Evolutionary conservation across 1,139 yeast genomes (phyloP), one percentile per base, ranked within the genome.

Genomic region (Zygoascus hellenicus): DNA sequence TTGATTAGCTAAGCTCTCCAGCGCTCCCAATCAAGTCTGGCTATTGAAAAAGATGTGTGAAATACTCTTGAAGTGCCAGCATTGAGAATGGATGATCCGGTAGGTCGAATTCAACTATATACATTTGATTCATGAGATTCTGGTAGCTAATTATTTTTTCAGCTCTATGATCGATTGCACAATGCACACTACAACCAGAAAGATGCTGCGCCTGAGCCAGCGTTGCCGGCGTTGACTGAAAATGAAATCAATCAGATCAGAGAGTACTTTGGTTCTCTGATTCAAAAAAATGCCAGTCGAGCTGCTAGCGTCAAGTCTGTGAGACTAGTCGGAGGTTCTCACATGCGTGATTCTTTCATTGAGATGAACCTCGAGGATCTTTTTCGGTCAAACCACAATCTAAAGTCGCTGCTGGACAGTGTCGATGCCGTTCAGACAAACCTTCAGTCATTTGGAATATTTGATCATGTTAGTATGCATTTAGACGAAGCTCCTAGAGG

Each of bases 321-420:
- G 32, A 41, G 44, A 2, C 54, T 53, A 9, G 31, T 37, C 15
- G 54, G 59, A 17, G 51, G 53, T 13, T 56, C 58, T 1, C 54
- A 51, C 6, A 47, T 38, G 14, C 36, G 39, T 10, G 44, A 43
- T 10, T 39, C 45, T 14, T 57, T 55, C 36, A 37, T 57, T 11
- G 45, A 47, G 16, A 46, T 45, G 9, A 59, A 54, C 31, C 30
- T 57, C 11, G 42, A 46, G 16, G 58, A 58, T 2, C 37, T 57
- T 7, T 46, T 57, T 29, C 16, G 11, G 28, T 47, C 52, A 13
- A 38, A 45, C 7, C 46, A 43, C 35, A 46, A 35, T 17, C 42
- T 57, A 10, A 28, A 33, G 28, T 33, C 49, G 2, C 39, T 53
- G 10, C 36, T 55, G 30, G 34, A 37, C 6, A 45, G 51, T 4